phyloP scores from a whole-genome alignment of 495 filamentous ascomycete species.

The Podospora fimiseda region DNA sequence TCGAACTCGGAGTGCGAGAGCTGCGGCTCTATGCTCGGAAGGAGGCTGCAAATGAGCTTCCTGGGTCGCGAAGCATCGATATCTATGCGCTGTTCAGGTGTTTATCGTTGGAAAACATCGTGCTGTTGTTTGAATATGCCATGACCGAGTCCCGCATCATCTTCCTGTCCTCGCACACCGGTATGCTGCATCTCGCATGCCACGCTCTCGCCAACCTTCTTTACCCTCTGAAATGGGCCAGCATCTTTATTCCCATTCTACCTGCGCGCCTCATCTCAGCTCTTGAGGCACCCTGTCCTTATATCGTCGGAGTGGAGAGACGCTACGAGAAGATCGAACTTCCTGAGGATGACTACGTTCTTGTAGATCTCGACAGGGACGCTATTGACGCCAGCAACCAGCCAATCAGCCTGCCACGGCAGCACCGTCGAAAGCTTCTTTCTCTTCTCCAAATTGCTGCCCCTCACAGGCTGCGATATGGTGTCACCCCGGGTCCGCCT shows the following conservation, averaged over 20 bases:
- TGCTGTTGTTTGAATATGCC: constrained; percentile 88
- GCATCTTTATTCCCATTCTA: constrained; percentile 87
- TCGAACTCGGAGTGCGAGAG: constrained; percentile 86
- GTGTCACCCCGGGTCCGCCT: constrained; percentile 82
- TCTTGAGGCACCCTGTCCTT: constrained; percentile 91
- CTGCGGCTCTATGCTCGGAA: constrained; percentile 87
- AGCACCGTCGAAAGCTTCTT: constrained; percentile 81
- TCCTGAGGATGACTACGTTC: constrained; percentile 92
- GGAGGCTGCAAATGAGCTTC: constrained; percentile 89
- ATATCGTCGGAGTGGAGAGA: constrained; percentile 91
- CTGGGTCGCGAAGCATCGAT: constrained; percentile 85
- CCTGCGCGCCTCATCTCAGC: constrained; percentile 83
- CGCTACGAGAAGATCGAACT: constrained; percentile 88
- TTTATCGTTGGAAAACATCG: constrained; percentile 82
- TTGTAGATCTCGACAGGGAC: constrained; percentile 89
- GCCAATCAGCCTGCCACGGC: constrained; percentile 72
- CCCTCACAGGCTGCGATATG: constrained; percentile 80
- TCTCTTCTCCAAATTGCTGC: constrained; percentile 85
- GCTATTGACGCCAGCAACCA: constrained; percentile 71
- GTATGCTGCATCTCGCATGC: constrained; percentile 90
- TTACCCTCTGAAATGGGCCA: constrained; percentile 87
- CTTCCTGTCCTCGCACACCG: constrained; percentile 87
- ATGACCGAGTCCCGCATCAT: constrained; percentile 94
- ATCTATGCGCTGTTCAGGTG: constrained; percentile 88
- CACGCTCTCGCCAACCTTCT: constrained; percentile 75